Conservation (phyloP, 2,329 filamentous ascomycete species). For the Ophiostoma piceae region DNA sequence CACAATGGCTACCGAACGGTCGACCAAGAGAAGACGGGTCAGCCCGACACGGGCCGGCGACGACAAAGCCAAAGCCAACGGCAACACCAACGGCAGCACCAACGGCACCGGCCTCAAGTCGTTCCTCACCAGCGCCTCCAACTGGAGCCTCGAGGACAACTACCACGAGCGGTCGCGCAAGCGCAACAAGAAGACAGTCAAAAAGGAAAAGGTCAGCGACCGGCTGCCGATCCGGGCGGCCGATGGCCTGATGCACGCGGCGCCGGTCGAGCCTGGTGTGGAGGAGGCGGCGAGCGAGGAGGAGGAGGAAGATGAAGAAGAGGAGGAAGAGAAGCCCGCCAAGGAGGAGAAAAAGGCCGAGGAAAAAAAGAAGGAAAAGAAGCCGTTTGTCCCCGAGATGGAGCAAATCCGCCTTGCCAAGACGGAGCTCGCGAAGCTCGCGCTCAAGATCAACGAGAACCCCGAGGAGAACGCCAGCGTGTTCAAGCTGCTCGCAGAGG, state of each 20-base stretch:
- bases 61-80: constrained; percentile 31
- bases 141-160: constrained; percentile 87
- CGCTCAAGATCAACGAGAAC: constrained; percentile 76
- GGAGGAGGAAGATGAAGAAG: constrained; percentile 38
- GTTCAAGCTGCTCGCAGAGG: constrained; percentile 70
- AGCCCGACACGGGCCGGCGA: constrained; percentile 48
- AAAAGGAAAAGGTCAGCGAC: constrained; percentile 67
- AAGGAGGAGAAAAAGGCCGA: neutral
- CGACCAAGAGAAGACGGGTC: constrained; percentile 54
- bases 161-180: constrained; percentile 71
- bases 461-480: constrained; percentile 82
- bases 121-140: constrained; percentile 68
- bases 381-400: constrained; percentile 24
- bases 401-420: constrained; percentile 83
- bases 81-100: constrained; percentile 32
- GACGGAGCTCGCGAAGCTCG: constrained; percentile 83
- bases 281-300: constrained; percentile 51
- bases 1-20: constrained; percentile 38
- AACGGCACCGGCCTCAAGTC: constrained; percentile 48
- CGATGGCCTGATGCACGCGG: constrained; percentile 62
- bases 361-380: neutral
- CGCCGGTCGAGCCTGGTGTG: constrained; percentile 40
- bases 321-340: neutral
- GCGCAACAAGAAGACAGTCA: constrained; percentile 54
- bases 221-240: constrained; percentile 81